Evolutionary conservation across 495 filamentous ascomycete species (phyloP), one percentile per base, ranked within the genome.

Genomic region (Lasiosphaeria miniovina): DNA sequence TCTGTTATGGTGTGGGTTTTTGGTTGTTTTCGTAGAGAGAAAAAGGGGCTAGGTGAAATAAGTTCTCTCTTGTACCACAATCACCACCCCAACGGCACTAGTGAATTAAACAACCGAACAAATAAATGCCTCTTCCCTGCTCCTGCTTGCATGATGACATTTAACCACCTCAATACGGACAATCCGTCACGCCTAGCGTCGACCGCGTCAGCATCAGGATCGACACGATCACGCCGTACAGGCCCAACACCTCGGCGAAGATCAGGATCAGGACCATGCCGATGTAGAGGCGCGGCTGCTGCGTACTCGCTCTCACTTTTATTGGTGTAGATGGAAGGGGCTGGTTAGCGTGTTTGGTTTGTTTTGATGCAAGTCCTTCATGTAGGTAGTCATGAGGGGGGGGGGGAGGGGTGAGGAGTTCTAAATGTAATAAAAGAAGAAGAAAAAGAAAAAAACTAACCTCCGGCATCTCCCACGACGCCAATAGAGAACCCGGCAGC

Each of bases 181-280:
- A 77, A 46, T 61, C 61, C 9, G 70, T 74, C 3, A 72, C 68
- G n/a, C 66, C 70, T 35, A 68, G 35, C 41, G 53, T 71, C 17
- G 70, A 71, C 63, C 62, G 71, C 7, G 74, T 76, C 56, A 76
- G 55, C 75, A 75, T 76, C 41, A 78, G 55, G 15, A 78, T 77
- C 1, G 68, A 65, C 11, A 77, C 75, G 17, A 78, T 72, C 3
- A 75, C 72, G 1, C 75, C 75, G 57, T 78, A 74, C 51, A 95
- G 80, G 35, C 93, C 91, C 61, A 97, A 75, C 40, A 96, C 93
- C 75, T 97, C 93, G 36, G 87, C 89, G 68, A 96, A 96, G 80
- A 96, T 96, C 65, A 97, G 76, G 62, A 97, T 93, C 65, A 96
- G 74, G 62, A 96, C 91, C 91, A 96, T 95, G 63, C 93, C 93